A percentile compares a stretch with the other conserved stretches of the same genome.
Conservation (phyloP, 2,329 filamentous ascomycete genomes). For the Colletotrichum tanaceti region DNA sequence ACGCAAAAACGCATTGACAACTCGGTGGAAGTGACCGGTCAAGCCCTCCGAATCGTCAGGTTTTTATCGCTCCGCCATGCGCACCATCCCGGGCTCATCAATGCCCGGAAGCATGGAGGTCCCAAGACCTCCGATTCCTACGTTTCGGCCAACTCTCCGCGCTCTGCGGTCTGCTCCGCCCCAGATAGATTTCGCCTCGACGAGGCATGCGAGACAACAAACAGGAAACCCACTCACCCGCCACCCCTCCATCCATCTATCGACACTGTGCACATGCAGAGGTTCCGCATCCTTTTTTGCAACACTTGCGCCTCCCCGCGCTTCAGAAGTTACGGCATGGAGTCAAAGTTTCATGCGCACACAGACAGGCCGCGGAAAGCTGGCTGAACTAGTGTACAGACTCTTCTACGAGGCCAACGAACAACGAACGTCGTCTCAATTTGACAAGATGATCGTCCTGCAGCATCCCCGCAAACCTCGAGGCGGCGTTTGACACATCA, state of each 20-base stretch:
- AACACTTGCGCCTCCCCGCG: constrained; percentile 7
- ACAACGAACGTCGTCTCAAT: constrained; percentile 27
- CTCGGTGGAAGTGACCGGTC: constrained; percentile 35
- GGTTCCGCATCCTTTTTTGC: not conserved
- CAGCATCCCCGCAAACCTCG: constrained; percentile 37
- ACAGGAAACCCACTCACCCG: constrained; percentile 18
- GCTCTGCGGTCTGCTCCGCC: not conserved
- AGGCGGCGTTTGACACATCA: constrained; percentile 33
- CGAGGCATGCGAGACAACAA: constrained; percentile 29
- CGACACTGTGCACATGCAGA: not conserved
- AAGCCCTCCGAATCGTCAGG: constrained; percentile 34
- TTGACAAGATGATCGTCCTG: constrained; percentile 32
- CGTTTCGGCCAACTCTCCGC: constrained; percentile 21
- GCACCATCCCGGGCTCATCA: constrained; percentile 35
- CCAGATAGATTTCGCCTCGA: constrained; percentile 22
- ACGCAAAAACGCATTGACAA: constrained; percentile 32
- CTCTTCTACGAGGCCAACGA: not conserved
- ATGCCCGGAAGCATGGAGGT: constrained; percentile 37
- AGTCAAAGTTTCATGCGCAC: not conserved
- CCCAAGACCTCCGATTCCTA: constrained; percentile 24
- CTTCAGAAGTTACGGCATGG: constrained; percentile 4
- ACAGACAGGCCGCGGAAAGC: not conserved
- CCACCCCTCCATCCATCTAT: constrained; percentile 21
- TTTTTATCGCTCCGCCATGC: constrained; percentile 34
- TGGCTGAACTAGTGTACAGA: not conserved